Percentiles rank a stretch among this genome's conserved stretches.
Evolutionary conservation across 805 yeast genomes (phyloP).

Genomic region (Wickerhamomyces rabaulensis): DNA sequence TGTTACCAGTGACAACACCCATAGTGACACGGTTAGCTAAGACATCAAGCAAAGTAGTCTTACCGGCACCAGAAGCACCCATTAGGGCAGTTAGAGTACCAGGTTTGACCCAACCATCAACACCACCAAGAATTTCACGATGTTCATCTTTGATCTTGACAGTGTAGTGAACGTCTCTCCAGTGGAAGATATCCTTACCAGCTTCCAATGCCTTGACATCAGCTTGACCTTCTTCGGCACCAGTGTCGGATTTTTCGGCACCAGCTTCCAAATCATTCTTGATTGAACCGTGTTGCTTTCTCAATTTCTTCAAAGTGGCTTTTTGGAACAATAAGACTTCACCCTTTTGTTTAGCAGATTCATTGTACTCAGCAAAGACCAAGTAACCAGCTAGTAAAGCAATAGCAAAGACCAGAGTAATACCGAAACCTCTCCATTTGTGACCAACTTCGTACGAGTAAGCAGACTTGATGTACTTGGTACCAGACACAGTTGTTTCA

Average conservation of each 20-base stretch:
- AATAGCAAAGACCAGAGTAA: slow-evolving; percentile 46
- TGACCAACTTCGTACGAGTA: slow-evolving; percentile 41
- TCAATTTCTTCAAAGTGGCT: slow-evolving; percentile 40
- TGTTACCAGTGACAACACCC: slow-evolving; percentile 70
- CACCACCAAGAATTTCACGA: slow-evolving; percentile 54
- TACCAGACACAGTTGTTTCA: slow-evolving; percentile 42
- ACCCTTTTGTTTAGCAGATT: slow-evolving; percentile 65
- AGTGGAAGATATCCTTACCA: slow-evolving; percentile 57
- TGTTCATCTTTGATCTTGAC: slow-evolving; percentile 57
- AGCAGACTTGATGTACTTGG: slow-evolving; percentile 37
- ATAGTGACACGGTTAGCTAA: slow-evolving; percentile 63
- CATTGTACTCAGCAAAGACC: slow-evolving; percentile 48
- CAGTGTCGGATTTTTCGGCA: too few relatives aligned
- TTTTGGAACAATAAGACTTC: slow-evolving; percentile 59
- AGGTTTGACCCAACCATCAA: slow-evolving; percentile 81
- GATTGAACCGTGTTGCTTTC: slow-evolving; percentile 38
- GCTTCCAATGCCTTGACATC: too few relatives aligned
- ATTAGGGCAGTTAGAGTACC: slow-evolving; percentile 74
- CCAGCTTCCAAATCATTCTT: too few relatives aligned
- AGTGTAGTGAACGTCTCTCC: slow-evolving; percentile 72
- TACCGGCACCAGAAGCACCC: slow-evolving; percentile 83
- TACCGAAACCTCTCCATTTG: slow-evolving; percentile 64
- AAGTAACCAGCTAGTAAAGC: slow-evolving; percentile 52
- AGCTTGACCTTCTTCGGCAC: too few relatives aligned
- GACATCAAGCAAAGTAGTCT: slow-evolving; percentile 67